A percentile compares a stretch with the other conserved stretches of the same genome.
phyloP scores from a whole-genome alignment of 805 yeast genomes.

The Kockiozyma suomiensis region DNA sequence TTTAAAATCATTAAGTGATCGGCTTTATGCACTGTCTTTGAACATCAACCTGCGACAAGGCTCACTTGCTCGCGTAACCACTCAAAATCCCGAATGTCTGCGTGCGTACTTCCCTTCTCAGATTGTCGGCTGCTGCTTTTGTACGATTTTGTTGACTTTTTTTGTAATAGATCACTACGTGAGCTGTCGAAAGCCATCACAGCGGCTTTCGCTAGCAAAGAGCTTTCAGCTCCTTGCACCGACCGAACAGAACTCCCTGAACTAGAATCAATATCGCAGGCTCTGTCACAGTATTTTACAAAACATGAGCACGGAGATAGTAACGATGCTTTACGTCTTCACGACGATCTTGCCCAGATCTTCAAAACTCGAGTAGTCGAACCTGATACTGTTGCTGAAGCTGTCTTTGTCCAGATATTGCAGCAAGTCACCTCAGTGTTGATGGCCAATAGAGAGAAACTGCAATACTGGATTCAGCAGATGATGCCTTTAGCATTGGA shows the following conservation, averaged over 20 bases:
- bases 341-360: slow-evolving; percentile 42
- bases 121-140: background rate
- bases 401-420: slow-evolving; percentile 40
- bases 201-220: slow-evolving; percentile 14
- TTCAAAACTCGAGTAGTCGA: slow-evolving; percentile 32
- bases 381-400: slow-evolving; percentile 32
- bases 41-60: background rate
- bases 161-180: slow-evolving; percentile 24
- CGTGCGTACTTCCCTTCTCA: background rate
- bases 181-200: slow-evolving; percentile 28
- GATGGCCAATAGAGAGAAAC: slow-evolving; percentile 36
- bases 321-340: slow-evolving; percentile 39
- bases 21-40: too few species aligned
- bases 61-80: too few species aligned
- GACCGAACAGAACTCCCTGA: slow-evolving; percentile 26
- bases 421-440: slow-evolving; percentile 41
- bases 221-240: slow-evolving; percentile 6
- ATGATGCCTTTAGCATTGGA: slow-evolving; percentile 57
- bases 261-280: slow-evolving; percentile 2
- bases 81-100: background rate
- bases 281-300: slow-evolving; percentile 19
- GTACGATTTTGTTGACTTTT: background rate
- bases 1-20: too few species aligned
- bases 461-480: slow-evolving; percentile 54
- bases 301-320: slow-evolving; percentile 33